Evolutionary conservation across 1,284 basidiomycete genomes (phyloP), one percentile per base, ranked within the genome.

Genomic region (Phellopilus nigrolimitatus): DNA sequence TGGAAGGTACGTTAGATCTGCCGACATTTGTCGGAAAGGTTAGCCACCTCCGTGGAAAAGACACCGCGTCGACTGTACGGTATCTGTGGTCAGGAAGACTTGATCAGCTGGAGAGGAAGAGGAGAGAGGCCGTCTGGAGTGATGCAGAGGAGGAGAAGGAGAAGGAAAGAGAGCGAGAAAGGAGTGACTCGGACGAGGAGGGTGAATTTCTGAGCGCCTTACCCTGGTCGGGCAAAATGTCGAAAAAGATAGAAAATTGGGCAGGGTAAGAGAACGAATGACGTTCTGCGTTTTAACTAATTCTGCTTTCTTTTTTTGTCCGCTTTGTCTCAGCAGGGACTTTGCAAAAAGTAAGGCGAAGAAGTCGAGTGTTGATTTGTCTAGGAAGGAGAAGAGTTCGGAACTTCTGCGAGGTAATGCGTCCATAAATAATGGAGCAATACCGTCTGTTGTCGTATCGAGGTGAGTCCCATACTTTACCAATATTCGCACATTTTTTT

Each of bases 241-340:
- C 82, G 64, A 79, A 75, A 56, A 88, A 83, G 65, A 66, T 89
- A 2, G 85, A 81, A 60, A 75, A 72, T 53, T 88, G 84, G 85
- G 68, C 84, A 27, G 76, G 75, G 84, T 85, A 59, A 51, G 80
- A 73, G 13, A 36, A 22, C 17, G 9, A 19, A 36, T 9, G 5
- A n/a, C 13, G 9, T 10, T 2, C 15, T 27, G 25, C 12, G 8
- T 3, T n/a, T 12, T 1, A 9, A 15, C 7, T 3, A 17, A 47
- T 47, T 7, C 22, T 7, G 7, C 37, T 41, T 44, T 24, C 53
- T 24, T 4, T 8, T 36, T 40, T 47, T 21, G 51, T 58, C 24
- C 56, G 53, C 10, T 42, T 2, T 33, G 30, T 49, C 12, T 53
- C n/a, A 68, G 69, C 33, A 55, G 53, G 7, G 53, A 50, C n/a